phyloP scores from a whole-genome alignment of 192 early-diverging fungal genomes.

The Chytriomyces sp. region DNA sequence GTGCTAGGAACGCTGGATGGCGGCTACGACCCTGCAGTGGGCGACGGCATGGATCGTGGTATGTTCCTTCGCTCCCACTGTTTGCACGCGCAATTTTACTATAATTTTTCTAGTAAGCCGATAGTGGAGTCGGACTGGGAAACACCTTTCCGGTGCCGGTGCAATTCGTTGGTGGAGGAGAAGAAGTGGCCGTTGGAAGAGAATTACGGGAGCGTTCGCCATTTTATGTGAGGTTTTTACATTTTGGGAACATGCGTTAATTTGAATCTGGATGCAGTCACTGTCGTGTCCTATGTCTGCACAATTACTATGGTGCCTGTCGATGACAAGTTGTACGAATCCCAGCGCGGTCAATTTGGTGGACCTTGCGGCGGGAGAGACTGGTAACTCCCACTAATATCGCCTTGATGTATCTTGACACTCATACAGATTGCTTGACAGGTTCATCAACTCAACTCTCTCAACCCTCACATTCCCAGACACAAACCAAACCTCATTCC shows the following conservation, averaged over 20 bases:
- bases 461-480: neutral
- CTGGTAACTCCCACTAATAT: slow-evolving; percentile 1
- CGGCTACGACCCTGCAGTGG: neutral
- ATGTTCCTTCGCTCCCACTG: neutral
- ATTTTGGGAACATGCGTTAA: too few species aligned
- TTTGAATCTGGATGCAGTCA: neutral
- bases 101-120: neutral
- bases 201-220: slow-evolving; percentile 20
- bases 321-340: slow-evolving; percentile 36
- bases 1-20: slow-evolving; percentile 28
- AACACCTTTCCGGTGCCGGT: neutral
- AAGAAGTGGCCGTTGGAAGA: slow-evolving; percentile 22
- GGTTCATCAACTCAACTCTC: slow-evolving; percentile 15
- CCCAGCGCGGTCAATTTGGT: slow-evolving; percentile 30
- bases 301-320: slow-evolving; percentile 24
- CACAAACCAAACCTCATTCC: neutral
- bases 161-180: slow-evolving; percentile 35
- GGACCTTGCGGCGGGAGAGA: slow-evolving; percentile 25
- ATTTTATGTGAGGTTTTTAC: slow-evolving; percentile 30
- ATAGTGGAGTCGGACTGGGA: slow-evolving; percentile 25
- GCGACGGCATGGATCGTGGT: slow-evolving; percentile 7
- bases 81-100: neutral
- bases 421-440: neutral
- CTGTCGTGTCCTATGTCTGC: slow-evolving; percentile 10
- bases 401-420: neutral